Evolutionary conservation across 108 stramenopile species (phyloP), one percentile per base, ranked within the genome.

Genomic region (Fragilariopsis cylindrus): DNA sequence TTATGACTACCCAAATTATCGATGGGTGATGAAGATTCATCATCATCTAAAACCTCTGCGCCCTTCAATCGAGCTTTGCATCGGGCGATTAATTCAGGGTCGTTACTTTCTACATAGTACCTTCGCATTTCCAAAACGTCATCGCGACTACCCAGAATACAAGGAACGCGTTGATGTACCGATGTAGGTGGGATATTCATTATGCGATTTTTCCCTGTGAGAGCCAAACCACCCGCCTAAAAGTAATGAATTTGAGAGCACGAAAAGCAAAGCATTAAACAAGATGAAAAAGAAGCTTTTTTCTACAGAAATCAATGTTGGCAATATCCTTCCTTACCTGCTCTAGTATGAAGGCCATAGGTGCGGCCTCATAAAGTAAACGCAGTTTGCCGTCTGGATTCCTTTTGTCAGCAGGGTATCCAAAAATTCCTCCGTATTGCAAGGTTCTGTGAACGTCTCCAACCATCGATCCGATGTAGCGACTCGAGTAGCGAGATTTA

Each of bases 401-500:
- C 46, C 75, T 88, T 3, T 9, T 68, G 70, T 96, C 95, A 12
- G 91, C 84, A 7, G 97, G 97, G 77, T 96, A 97, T 41, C 94
- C 85, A 73, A 95, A 98, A 54, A 98, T 84, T 5, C 97, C 97
- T 40, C 96, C 96, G 77, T 98, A 98, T 49, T 90, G 84, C 16
- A 95, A 65, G 13, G 97, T 98, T 16, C 97, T 88, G 83, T 98
- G 97, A 8, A 97, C 92, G 78, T 98, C 97, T 3, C 90, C 92
- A 30, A 97, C 97, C 96, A 98, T 96, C 58, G 87, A 88, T 3
- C 97, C 97, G 54, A 98, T 92, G 78, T 98, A 98, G 13, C 97
- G 91, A 41, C 82, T 80, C 39, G 85, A 76, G 72, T 87, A 85
- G 16, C 64, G 48, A 46, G 48, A 65, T 42, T 66, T 73, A 44